These are phyloP conservation scores for Solanum chmielewskii DNA, from an alignment of 257 asterid genomes.

Conservation along the genomic window DNA sequence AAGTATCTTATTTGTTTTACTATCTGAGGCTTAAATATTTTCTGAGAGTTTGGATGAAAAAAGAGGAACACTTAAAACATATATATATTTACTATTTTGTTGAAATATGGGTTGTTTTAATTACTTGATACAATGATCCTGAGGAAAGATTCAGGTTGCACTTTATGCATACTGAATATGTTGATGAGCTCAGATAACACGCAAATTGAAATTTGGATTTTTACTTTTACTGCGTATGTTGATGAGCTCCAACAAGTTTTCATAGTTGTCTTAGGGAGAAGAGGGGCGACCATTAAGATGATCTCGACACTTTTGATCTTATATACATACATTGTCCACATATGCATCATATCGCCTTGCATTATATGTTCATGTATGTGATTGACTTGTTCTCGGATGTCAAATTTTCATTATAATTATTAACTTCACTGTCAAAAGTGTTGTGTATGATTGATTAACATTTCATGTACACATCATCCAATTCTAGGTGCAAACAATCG, in stretches of 20 bases:
- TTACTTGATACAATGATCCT: background rate
- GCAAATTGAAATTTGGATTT: background rate
- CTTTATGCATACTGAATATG: background rate
- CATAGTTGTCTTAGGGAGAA: background rate
- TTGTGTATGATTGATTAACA: background rate
- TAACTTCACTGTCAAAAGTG: too few relatives aligned
- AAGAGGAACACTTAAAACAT: background rate
- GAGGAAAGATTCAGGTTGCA: background rate
- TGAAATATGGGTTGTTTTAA: background rate
- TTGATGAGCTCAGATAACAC: background rate
- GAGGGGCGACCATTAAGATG: background rate
- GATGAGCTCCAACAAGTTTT: background rate
- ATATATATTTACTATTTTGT: too few relatives aligned
- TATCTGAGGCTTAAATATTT: too few relatives aligned
- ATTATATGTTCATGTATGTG: too few relatives aligned
- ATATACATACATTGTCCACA: background rate
- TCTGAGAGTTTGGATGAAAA: background rate
- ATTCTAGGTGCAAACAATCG: too few relatives aligned
- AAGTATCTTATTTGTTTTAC: background rate
- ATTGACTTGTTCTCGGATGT: background rate
- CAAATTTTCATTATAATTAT: background rate
- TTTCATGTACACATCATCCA: too few relatives aligned
- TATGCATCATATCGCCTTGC: background rate
- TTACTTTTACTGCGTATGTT: background rate
- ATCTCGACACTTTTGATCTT: background rate